These are phyloP conservation scores for Inonotus obliquus DNA, from an alignment of 1,284 basidiomycete species.

Conservation along the genomic window DNA sequence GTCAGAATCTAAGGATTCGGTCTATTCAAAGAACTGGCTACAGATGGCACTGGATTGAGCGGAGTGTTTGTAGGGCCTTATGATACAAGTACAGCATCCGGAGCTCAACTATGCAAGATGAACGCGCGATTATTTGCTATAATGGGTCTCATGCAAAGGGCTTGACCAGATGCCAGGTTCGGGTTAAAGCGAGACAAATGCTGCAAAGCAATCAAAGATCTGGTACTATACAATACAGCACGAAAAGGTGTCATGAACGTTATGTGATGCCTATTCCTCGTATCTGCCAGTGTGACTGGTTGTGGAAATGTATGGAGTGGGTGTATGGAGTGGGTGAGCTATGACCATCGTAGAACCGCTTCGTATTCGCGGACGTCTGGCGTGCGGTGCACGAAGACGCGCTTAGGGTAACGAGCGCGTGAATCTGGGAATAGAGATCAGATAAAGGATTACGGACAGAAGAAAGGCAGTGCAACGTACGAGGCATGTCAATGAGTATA, in stretches of 20 bases:
- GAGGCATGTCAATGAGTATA: constrained; percentile 72
- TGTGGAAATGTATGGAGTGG: too few relatives aligned
- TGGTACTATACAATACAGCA: not conserved
- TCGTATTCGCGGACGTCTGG: constrained; percentile 66
- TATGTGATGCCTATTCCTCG: not conserved
- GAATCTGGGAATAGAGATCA: constrained; percentile 45
- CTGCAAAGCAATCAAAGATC: not conserved
- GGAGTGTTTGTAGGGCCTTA: not conserved
- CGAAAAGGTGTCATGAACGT: not conserved
- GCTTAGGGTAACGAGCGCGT: constrained; percentile 51
- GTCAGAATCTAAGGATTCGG: not conserved
- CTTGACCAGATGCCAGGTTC: not conserved
- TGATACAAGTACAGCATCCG: not conserved
- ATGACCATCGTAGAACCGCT: constrained; percentile 63
- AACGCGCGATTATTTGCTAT: not conserved
- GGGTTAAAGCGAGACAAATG: not conserved
- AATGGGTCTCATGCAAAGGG: not conserved
- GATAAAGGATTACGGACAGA: not conserved
- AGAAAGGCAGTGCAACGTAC: constrained; percentile 39
- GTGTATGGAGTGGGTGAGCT: constrained; percentile 26
- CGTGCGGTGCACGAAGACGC: constrained; percentile 67
- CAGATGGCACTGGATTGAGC: not conserved
- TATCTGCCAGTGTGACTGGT: not conserved
- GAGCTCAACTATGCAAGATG: not conserved
- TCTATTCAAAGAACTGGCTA: not conserved